Base-by-base conservation (phyloP, 495 filamentous ascomycete species). In the Darksidea phi region DNA sequence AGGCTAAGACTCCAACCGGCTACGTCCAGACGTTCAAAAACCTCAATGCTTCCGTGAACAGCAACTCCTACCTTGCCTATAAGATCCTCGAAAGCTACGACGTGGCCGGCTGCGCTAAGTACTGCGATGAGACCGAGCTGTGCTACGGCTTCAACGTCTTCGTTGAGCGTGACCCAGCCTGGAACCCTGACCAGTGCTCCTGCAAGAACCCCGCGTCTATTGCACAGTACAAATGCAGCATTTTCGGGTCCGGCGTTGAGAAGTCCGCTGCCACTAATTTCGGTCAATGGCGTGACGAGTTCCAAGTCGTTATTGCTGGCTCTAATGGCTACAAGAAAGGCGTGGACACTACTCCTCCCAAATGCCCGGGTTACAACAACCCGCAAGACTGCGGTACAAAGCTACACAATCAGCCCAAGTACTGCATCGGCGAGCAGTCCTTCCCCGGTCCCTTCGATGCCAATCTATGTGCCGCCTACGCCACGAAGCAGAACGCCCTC, bases 81-180 rank as follows among this genome's bases (percentile, higher is more conserved):
- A 43, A 43, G 41, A 15, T n/a, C 15, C 18, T 43, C 15, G 15
- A n/a, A 5, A 43, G 41, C 41, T 43, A 43, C 18, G 41, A 43
- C 41, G 41, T 43, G 13, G 41, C 41, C 41, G 41, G 41, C 41
- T 43, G 41, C 18, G 41, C 41, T 2, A 43, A 20, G 15, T 43
- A 43, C 41, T 43, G 41, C 41, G 41, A 43, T 13, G 18, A 20
- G 15, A 43, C 41, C 13, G 41, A 43, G 3, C 41, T 43, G 5
- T 43, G 41, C 41, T 43, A 15, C 41, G 41, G 41, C 18, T 43
- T 43, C 41, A 43, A 43, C 41, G 18, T 43, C 41, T 43, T n/a
- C 18, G 15, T 43, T 13, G 41, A 43, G 41, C 41, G 41, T 13
- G 41, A 43, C 41, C 41, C 41, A 6, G 41, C 21, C 6, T 48